phyloP scores from a whole-genome alignment of 495 filamentous ascomycete genomes.

The Pseudevernia furfuracea region DNA sequence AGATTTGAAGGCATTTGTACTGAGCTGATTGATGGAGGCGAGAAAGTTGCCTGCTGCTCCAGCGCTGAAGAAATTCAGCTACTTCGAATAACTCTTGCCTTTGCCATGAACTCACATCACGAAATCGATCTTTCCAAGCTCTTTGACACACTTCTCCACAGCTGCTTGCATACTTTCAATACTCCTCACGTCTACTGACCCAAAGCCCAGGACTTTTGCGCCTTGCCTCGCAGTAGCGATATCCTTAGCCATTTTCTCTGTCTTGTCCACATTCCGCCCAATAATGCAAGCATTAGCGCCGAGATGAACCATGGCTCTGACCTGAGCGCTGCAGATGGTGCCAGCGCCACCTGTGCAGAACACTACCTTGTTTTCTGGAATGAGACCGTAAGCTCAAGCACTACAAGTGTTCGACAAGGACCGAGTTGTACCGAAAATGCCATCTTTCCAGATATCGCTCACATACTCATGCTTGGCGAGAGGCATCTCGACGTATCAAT shows the following conservation, averaged over 20 bases:
- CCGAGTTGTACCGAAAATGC: conserved; percentile 59
- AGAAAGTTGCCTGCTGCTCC: conserved; percentile 97
- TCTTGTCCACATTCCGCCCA: conserved; percentile 85
- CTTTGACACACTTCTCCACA: conserved; percentile 65
- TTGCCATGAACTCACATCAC: conserved; percentile 60
- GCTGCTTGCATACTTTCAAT: conserved; percentile 61
- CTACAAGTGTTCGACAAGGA: neutral
- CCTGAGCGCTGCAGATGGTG: conserved; percentile 88
- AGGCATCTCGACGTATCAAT: conserved; percentile 44
- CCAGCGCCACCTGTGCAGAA: conserved; percentile 95
- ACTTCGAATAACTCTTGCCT: neutral
- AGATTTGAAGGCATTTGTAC: conserved; percentile 82
- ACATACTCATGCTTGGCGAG: conserved; percentile 65
- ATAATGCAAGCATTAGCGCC: conserved; percentile 92
- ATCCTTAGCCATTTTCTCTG: conserved; percentile 65
- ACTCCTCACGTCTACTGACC: conserved; percentile 75
- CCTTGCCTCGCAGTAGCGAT: conserved; percentile 71
- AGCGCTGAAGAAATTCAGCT: conserved; percentile 47
- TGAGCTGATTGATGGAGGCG: conserved; percentile 72
- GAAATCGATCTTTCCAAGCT: conserved; percentile 82
- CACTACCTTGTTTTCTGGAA: conserved; percentile 72
- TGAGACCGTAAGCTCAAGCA: neutral
- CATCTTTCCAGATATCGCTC: conserved; percentile 75
- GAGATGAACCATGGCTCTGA: conserved; percentile 80
- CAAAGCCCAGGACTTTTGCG: conserved; percentile 77